Percentiles rank a stretch among this genome's conserved stretches.
phyloP scores from a whole-genome alignment of 108 stramenopile species.

The Cylindrotheca fusiformis region DNA sequence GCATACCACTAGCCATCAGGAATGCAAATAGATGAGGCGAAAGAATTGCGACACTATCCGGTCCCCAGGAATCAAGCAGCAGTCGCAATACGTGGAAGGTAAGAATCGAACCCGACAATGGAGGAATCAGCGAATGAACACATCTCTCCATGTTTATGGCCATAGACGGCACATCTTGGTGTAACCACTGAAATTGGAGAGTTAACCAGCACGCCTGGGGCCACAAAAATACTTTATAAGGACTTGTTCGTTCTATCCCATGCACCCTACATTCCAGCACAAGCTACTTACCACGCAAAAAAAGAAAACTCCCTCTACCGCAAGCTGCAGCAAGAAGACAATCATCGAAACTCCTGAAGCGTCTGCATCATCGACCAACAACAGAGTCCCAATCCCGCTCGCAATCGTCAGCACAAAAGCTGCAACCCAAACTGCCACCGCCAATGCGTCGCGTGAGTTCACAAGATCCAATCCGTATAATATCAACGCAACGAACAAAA shows the following conservation, averaged over 20 bases:
- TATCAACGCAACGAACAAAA: slow-evolving; percentile 36
- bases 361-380: slow-evolving; percentile 30
- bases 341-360: slow-evolving; percentile 19
- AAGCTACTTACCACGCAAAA: slow-evolving; percentile 26
- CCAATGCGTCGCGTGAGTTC: slow-evolving; percentile 47
- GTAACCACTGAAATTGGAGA: slow-evolving; percentile 60
- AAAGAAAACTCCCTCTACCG: slow-evolving; percentile 27
- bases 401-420: slow-evolving; percentile 41
- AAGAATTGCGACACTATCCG: slow-evolving; percentile 41
- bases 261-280: not conserved
- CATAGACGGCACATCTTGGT: slow-evolving; percentile 35
- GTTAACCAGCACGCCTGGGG: slow-evolving; percentile 53
- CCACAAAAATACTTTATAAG: not conserved
- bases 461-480: slow-evolving; percentile 65
- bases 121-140: slow-evolving; percentile 55
- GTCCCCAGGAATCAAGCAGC: slow-evolving; percentile 36
- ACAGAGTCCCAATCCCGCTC: slow-evolving; percentile 36
- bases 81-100: slow-evolving; percentile 30
- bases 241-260: not conserved
- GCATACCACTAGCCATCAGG: slow-evolving; percentile 49
- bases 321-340: slow-evolving; percentile 18
- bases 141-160: slow-evolving; percentile 43
- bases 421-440: slow-evolving; percentile 45
- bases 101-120: slow-evolving; percentile 39
- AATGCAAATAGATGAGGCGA: slow-evolving; percentile 54